Evolutionary conservation across 805 yeast genomes (phyloP).

Genomic region (Monosporozyma aerobia): DNA sequence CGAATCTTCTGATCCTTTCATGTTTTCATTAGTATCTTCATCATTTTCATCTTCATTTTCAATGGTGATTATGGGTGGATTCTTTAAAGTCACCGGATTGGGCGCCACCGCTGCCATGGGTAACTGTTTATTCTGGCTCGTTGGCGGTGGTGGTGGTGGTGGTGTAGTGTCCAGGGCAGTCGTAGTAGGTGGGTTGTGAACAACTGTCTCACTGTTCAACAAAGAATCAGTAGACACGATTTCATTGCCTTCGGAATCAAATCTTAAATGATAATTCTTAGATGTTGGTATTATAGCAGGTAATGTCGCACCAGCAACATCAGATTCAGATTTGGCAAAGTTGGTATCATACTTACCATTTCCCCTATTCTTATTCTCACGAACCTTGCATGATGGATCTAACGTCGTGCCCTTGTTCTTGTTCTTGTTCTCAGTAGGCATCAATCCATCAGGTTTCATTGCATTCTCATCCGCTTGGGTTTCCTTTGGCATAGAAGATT

Average conservation of each 20-base stretch:
- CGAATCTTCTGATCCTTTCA: neutral
- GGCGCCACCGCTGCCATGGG: neutral
- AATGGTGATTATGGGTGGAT: neutral
- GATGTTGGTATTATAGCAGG: slow-evolving; percentile 29
- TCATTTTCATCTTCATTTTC: neutral
- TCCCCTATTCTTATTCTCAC: slow-evolving; percentile 1
- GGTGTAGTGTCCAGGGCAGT: neutral
- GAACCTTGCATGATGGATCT: slow-evolving; percentile 2
- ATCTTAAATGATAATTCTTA: slow-evolving; percentile 19
- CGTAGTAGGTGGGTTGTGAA: neutral
- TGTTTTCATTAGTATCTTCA: no score
- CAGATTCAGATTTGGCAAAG: slow-evolving; percentile 5
- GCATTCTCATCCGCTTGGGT: no score
- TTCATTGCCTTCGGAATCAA: neutral
- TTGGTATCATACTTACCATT: no score
- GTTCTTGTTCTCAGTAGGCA: no score
- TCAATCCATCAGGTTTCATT: no score
- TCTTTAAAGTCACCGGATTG: neutral
- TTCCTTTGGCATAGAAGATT: neutral
- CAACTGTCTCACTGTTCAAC: neutral
- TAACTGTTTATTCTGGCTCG: no score
- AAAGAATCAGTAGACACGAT: neutral
- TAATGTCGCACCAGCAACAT: slow-evolving; percentile 28
- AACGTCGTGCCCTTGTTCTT: neutral
- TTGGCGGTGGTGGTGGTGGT: no score